phyloP scores from a whole-genome alignment of 2,329 filamentous ascomycete genomes.

The Dactylellina parvicollis region DNA sequence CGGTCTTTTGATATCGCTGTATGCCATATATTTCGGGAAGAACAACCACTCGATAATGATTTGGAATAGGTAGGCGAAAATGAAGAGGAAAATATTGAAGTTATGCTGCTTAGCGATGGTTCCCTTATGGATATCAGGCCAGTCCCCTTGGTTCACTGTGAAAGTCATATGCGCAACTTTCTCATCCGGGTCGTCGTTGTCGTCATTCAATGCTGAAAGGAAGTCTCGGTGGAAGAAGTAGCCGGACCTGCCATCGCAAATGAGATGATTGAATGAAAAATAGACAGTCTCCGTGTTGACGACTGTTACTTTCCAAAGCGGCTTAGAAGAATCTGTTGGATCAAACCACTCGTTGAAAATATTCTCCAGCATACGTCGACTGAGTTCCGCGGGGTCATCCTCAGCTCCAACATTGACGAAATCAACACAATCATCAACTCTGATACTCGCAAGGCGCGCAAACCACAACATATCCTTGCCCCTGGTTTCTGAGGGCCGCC shows the following conservation, averaged over 20 bases:
- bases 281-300: slow-evolving; percentile 18
- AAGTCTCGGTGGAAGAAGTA: slow-evolving; percentile 19
- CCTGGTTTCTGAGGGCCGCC: neutral
- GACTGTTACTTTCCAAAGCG: slow-evolving; percentile 14
- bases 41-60: slow-evolving; percentile 1
- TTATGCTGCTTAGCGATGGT: neutral
- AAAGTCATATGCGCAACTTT: neutral
- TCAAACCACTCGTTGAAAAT: slow-evolving; percentile 21
- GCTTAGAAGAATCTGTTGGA: slow-evolving; percentile 4
- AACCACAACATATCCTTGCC: slow-evolving; percentile 25
- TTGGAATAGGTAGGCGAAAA: neutral
- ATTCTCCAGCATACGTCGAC: neutral
- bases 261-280: slow-evolving; percentile 22
- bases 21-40: slow-evolving; percentile 18
- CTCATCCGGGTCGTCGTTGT: neutral
- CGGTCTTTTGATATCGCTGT: neutral
- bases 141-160: neutral
- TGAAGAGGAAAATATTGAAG: neutral
- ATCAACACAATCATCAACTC: slow-evolving; percentile 2
- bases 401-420: slow-evolving; percentile 9
- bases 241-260: slow-evolving; percentile 24
- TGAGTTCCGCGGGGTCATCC: neutral
- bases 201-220: slow-evolving; percentile 15
- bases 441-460: slow-evolving; percentile 1
- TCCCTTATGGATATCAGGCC: neutral